A percentile compares a stretch with the other conserved stretches of the same genome.
These are phyloP conservation scores for Paramarasmius palmivorus DNA, from an alignment of 1,284 basidiomycete genomes.

Conservation along the genomic window DNA sequence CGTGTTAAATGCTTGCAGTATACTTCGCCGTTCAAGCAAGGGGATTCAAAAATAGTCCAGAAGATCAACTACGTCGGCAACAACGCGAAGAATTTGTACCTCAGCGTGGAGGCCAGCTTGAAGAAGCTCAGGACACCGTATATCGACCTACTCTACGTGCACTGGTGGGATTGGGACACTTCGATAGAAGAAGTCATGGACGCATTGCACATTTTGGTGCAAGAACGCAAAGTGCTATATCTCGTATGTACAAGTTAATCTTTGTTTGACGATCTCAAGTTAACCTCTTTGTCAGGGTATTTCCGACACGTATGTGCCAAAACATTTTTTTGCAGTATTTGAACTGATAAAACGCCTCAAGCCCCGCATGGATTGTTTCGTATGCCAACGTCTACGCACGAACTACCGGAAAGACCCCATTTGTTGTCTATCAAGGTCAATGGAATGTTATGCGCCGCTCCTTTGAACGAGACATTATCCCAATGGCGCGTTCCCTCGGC, in stretches of 20 bases:
- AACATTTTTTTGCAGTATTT: no score
- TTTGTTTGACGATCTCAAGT: no score
- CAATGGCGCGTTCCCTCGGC: constrained; percentile 40
- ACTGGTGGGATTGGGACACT: not conserved
- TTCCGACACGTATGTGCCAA: constrained; percentile 39
- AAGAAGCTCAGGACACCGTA: not conserved
- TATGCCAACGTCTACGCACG: constrained; percentile 44
- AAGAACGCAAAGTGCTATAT: not conserved
- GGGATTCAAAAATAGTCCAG: constrained; percentile 17
- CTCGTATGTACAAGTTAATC: not conserved
- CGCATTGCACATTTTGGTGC: not conserved
- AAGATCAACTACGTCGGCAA: not conserved
- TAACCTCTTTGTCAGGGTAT: constrained; percentile 25
- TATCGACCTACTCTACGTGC: not conserved
- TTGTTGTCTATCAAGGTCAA: constrained; percentile 52
- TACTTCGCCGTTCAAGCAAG: constrained; percentile 27
- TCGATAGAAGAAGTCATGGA: constrained; percentile 1
- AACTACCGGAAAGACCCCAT: constrained; percentile 47
- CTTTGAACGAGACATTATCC: constrained; percentile 56
- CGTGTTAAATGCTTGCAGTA: constrained; percentile 24
- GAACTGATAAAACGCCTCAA: no score
- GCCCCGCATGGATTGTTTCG: constrained; percentile 46
- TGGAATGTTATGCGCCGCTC: constrained; percentile 51
- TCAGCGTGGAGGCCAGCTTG: not conserved
- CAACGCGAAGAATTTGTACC: not conserved